phyloP scores from a whole-genome alignment of 2,329 filamentous ascomycete species.

The Arthroderma sp. region DNA sequence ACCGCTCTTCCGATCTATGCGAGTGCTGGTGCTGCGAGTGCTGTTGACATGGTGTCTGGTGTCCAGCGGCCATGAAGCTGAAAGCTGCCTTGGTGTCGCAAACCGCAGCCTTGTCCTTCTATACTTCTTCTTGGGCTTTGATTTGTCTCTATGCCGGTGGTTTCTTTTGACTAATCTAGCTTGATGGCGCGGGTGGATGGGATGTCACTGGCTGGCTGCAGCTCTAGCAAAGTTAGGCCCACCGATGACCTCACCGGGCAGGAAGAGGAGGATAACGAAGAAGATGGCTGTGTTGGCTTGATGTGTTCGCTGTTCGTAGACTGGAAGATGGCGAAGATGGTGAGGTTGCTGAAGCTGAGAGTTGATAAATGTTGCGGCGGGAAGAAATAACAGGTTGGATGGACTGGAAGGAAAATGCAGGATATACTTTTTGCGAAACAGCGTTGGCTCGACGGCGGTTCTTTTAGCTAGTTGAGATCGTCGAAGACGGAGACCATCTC shows the following conservation, averaged over 20 bases:
- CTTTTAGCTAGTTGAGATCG: too few species aligned
- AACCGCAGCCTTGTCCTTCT: not conserved
- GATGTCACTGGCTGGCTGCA: conserved; percentile 1
- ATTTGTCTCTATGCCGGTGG: not conserved
- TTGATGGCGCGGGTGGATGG: not conserved
- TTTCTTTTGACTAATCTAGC: not conserved
- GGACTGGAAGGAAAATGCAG: not conserved
- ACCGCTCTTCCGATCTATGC: too few species aligned
- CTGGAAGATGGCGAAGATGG: not conserved
- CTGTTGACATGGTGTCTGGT: not conserved
- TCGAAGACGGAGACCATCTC: too few species aligned
- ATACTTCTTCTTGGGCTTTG: not conserved
- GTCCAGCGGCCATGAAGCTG: conserved; percentile 5
- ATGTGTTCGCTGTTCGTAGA: too few species aligned
- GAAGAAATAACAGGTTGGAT: not conserved
- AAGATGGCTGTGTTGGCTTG: too few species aligned
- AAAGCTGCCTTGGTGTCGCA: not conserved
- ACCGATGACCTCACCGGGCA: conserved; percentile 2
- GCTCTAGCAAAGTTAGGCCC: not conserved
- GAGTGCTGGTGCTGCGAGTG: conserved; percentile 31
- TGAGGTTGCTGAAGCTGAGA: not conserved
- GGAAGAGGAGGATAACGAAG: not conserved
- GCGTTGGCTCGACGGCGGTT: not conserved
- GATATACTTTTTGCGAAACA: conserved; percentile 1
- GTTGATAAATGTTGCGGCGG: not conserved